phyloP scores from a whole-genome alignment of 257 asterid species.

The Petunia axillaris region DNA sequence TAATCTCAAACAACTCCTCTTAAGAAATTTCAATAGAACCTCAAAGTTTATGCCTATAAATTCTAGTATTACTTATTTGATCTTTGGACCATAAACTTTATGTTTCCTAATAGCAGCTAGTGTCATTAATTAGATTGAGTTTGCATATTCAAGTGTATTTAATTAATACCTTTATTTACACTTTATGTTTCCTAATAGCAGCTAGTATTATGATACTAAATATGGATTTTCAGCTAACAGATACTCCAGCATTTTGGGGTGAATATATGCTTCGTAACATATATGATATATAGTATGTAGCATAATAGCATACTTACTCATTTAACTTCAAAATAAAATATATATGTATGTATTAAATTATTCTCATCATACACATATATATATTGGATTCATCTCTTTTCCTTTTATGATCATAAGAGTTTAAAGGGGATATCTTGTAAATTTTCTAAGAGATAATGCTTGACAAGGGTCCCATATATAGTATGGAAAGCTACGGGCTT shows the following conservation, averaged over 20 bases:
- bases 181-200: not conserved
- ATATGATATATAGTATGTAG: too few relatives aligned
- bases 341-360: too few relatives aligned
- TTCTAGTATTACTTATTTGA: not conserved
- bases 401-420: not conserved
- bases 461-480: constrained; percentile 10
- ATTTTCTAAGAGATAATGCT: not conserved
- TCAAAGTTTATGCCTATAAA: not conserved
- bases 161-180: not conserved
- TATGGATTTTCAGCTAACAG: not conserved
- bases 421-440: not conserved
- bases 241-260: too few relatives aligned
- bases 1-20: too few relatives aligned
- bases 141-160: not conserved
- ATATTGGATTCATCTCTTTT: too few relatives aligned
- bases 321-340: too few relatives aligned
- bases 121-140: not conserved
- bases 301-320: too few relatives aligned
- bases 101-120: not conserved
- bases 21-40: too few relatives aligned
- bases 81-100: not conserved
- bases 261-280: too few relatives aligned
- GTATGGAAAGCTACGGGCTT: not conserved
- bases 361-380: too few relatives aligned
- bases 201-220: not conserved